phyloP scores from a whole-genome alignment of 345 rosid species.

The Angophora floribunda region DNA sequence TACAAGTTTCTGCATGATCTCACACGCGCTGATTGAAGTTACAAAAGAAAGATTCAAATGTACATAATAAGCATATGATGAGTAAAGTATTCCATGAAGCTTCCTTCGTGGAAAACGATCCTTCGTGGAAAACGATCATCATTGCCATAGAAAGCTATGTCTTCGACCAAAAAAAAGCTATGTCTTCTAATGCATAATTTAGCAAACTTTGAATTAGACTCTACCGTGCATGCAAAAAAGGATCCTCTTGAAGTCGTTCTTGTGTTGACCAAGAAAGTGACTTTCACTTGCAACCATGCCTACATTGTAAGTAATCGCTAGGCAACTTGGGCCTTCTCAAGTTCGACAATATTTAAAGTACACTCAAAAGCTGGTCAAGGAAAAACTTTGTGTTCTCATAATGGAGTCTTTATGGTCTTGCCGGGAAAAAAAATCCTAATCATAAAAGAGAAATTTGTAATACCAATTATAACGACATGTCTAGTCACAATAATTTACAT shows the following conservation, averaged over 20 bases:
- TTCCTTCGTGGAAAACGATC: background rate
- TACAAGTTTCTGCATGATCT: background rate
- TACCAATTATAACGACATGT: accelerated
- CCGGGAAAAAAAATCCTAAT: background rate
- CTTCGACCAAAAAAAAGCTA: background rate
- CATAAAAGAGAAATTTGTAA: background rate
- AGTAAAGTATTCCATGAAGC: background rate
- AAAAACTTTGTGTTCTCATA: background rate
- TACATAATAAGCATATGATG: background rate
- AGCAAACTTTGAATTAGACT: background rate
- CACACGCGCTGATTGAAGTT: background rate
- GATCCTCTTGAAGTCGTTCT: background rate
- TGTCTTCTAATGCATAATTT: background rate
- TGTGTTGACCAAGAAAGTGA: background rate
- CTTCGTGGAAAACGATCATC: background rate
- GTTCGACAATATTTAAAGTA: background rate
- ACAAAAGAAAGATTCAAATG: background rate
- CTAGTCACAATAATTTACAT: background rate
- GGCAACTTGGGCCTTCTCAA: background rate
- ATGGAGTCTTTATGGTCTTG: background rate
- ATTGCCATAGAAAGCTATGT: background rate
- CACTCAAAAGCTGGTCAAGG: background rate
- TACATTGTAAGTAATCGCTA: background rate
- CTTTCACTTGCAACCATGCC: background rate
- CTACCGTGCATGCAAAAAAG: background rate